Conservation (phyloP, 1,284 basidiomycete species). For the Abortiporus biennis region DNA sequence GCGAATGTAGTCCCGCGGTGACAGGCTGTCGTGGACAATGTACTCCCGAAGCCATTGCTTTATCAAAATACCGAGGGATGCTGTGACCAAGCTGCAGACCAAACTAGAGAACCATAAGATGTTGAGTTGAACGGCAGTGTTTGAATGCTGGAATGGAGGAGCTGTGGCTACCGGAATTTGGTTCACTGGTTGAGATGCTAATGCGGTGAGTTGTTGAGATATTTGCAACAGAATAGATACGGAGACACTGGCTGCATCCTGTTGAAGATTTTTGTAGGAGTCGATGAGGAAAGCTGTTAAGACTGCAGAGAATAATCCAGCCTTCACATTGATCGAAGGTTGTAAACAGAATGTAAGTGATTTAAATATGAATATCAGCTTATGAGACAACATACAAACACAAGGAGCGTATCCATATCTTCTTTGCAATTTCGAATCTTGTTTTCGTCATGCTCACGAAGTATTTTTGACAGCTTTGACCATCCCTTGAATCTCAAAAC, state of each 20-base stretch:
- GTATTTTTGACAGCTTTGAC: constrained; percentile 2
- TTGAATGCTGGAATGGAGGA: neutral
- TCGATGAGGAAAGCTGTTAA: constrained; percentile 1
- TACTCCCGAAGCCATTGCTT: constrained; percentile 6
- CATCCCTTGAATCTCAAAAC: too few species aligned
- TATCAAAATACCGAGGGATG: constrained; percentile 3
- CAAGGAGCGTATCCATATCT: constrained; percentile 9
- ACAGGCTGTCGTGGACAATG: constrained; percentile 1
- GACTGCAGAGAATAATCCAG: constrained; percentile 3
- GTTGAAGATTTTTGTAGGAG: neutral
- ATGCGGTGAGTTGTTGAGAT: neutral
- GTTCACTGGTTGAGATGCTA: neutral
- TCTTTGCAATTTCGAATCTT: constrained; percentile 9
- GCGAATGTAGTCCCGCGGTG: constrained; percentile 1
- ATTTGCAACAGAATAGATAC: neutral
- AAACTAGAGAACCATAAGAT: neutral
- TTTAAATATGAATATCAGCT: too few species aligned
- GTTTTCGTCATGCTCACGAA: constrained; percentile 6
- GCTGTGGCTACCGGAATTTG: neutral
- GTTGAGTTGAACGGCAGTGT: neutral
- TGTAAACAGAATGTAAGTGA: too few species aligned
- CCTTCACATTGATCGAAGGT: neutral
- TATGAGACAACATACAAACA: constrained; percentile 7
- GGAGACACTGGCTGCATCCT: neutral
- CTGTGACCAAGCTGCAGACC: constrained; percentile 1